phyloP scores from a whole-genome alignment of 148 eudicot genomes.

The Polygonum aviculare region DNA sequence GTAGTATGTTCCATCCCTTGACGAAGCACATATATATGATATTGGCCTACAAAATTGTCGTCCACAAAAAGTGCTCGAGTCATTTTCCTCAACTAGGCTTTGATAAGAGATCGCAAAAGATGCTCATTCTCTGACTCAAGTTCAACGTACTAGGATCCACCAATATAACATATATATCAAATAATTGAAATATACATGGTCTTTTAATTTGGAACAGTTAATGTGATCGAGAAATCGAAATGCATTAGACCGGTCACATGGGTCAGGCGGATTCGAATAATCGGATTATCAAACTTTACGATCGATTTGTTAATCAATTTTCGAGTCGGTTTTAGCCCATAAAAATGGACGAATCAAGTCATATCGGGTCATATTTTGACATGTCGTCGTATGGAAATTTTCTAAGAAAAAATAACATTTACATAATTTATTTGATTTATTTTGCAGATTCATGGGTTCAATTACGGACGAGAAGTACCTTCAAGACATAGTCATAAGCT shows the following conservation, averaged over 20 bases:
- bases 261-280: no score
- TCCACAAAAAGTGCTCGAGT: background rate
- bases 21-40: background rate
- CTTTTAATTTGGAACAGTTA: no score
- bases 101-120: background rate
- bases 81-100: background rate
- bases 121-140: background rate
- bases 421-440: slow-evolving; percentile 6
- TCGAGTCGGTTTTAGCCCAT: no score
- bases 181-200: no score
- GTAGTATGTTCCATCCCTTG: background rate
- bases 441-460: slow-evolving; percentile 18
- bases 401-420: background rate
- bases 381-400: no score
- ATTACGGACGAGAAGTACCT: slow-evolving; percentile 24
- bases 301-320: no score
- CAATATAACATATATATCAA: background rate
- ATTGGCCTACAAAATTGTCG: background rate
- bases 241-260: no score
- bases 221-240: no score
- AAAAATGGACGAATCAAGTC: no score
- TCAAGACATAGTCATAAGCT: slow-evolving; percentile 27
- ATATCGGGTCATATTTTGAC: no score
- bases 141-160: background rate
- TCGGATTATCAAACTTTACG: no score